phyloP scores from a whole-genome alignment of 1,139 yeast genomes.

The Magnusiomyces suaveolens region DNA sequence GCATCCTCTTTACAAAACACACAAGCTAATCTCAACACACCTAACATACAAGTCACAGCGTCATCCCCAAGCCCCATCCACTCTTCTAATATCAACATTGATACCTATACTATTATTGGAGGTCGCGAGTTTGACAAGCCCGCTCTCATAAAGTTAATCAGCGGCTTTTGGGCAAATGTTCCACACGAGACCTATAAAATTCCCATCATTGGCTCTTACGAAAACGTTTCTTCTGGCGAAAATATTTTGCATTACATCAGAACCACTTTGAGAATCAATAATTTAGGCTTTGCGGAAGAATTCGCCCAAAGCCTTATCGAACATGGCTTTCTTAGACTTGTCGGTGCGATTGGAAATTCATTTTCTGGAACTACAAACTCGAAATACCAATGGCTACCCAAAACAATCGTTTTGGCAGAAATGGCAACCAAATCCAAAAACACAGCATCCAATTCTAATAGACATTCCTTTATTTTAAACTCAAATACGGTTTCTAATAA shows the following conservation, averaged over 20 bases:
- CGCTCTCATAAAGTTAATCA: constrained; percentile 20
- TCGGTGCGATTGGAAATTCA: constrained; percentile 48
- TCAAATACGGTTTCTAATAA: background rate
- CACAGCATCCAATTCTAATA: background rate
- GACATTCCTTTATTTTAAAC: background rate
- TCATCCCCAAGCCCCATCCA: background rate
- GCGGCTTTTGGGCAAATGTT: constrained; percentile 33
- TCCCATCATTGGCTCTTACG: constrained; percentile 58
- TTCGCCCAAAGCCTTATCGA: constrained; percentile 70
- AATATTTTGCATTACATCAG: constrained; percentile 53
- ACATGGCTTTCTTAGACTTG: constrained; percentile 54
- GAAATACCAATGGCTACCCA: constrained; percentile 72
- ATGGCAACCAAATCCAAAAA: background rate
- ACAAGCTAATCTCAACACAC: background rate
- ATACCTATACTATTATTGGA: background rate
- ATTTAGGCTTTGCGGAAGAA: constrained; percentile 46
- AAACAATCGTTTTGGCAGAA: constrained; percentile 31
- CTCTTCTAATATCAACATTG: background rate
- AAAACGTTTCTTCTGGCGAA: constrained; percentile 54
- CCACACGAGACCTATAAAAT: constrained; percentile 45
- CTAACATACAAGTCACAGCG: background rate
- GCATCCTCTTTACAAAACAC: background rate
- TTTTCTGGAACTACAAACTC: constrained; percentile 74
- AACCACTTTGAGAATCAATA: constrained; percentile 26
- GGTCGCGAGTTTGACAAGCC: background rate